Evolutionary conservation across 2,329 filamentous ascomycete genomes (phyloP).

Genomic region (Gaeumannomyces tritici): DNA sequence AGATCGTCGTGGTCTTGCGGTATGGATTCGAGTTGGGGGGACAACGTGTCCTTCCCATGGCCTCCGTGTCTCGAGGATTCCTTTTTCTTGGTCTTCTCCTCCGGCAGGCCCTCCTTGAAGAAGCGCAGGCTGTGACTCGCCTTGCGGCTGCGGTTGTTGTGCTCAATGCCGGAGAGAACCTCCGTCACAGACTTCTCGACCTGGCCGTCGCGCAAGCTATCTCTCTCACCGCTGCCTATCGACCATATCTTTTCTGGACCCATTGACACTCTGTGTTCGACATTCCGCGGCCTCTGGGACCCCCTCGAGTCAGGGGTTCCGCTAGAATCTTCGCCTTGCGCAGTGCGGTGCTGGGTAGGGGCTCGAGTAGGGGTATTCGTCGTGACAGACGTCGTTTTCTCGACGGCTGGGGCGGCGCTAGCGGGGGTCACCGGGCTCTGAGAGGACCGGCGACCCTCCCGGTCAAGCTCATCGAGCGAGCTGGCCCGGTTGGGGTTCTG

Average conservation of each 20-base stretch:
- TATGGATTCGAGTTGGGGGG: constrained; percentile 1
- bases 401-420: background rate
- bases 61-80: constrained; percentile 26
- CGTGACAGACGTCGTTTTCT: background rate
- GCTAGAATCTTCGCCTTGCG: constrained; percentile 6
- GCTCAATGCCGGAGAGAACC: constrained; percentile 50
- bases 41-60: background rate
- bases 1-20: background rate
- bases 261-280: constrained; percentile 31
- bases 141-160: constrained; percentile 55
- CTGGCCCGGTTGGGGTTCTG: background rate
- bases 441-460: background rate
- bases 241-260: constrained; percentile 54
- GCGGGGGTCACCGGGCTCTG: background rate
- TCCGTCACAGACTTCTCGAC: constrained; percentile 58
- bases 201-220: constrained; percentile 40
- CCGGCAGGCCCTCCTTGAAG: constrained; percentile 56
- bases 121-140: constrained; percentile 58
- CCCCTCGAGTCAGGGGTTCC: constrained; percentile 14
- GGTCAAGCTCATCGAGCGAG: background rate
- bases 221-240: constrained; percentile 42
- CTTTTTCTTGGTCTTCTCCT: constrained; percentile 45
- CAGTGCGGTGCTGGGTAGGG: background rate
- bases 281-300: constrained; percentile 25
- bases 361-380: background rate